Conservation (phyloP, 176 grass and related monocot genomes). For the Raddia distichophylla region DNA sequence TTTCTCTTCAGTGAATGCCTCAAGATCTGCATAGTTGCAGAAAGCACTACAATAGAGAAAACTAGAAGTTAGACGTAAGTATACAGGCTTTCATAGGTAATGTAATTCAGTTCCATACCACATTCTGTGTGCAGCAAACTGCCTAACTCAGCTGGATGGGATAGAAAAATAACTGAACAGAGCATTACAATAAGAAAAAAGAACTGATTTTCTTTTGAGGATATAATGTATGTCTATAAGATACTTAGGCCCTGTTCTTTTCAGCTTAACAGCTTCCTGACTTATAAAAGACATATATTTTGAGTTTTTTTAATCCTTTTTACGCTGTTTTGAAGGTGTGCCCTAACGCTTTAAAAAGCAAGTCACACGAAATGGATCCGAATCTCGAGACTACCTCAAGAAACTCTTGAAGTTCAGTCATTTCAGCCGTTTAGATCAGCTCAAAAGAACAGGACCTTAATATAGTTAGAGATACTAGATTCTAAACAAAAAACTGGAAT, state of each 20-base stretch:
- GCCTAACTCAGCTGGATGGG: neutral
- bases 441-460: neutral
- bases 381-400: no score
- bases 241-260: neutral
- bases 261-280: no score
- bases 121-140: neutral
- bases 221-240: neutral
- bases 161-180: neutral
- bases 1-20: slow-evolving; percentile 97
- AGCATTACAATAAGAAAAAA: no score
- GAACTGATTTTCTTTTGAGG: no score
- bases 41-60: slow-evolving; percentile 78
- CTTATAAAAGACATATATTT: no score
- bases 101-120: slow-evolving; percentile 18
- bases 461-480: neutral
- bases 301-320: no score
- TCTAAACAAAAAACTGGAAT: slow-evolving; percentile 13
- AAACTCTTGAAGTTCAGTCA: no score
- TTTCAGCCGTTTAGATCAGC: no score
- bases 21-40: slow-evolving; percentile 93
- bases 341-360: no score
- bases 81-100: slow-evolving; percentile 3
- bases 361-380: no score
- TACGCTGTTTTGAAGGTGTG: no score
- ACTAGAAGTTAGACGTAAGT: slow-evolving; percentile 26